Base-by-base conservation (phyloP, 305 asterid genomes). In the Fraxinus nigra region DNA sequence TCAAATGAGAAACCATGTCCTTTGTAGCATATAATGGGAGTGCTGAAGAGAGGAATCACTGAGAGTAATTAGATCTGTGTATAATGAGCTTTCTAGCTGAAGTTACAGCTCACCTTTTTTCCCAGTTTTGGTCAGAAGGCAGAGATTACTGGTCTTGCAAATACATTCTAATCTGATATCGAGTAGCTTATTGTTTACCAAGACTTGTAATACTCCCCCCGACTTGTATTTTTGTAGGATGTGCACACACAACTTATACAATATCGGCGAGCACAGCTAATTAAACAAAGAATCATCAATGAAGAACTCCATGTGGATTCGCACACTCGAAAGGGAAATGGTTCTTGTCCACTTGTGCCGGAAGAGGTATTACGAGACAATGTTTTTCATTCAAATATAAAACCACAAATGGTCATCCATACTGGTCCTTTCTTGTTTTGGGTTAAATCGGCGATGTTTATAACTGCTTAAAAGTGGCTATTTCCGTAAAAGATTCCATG, bases 321-420 rank as follows among this genome's bases (percentile, higher is more conserved):
- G 67, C 82, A 86, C 77, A 82, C 92, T 78, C 92, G 82, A 78
- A 95, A 93, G 84, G 85, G 86, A 87, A 95, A 93, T 85, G 99
- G 98, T 67, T 93, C 91, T 13, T 95, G 99, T 86, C 98, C 99
- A 10, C 92, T 95, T 86, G 89, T 93, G 95, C 99, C 99, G 11
- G 97, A 93, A 90, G 98, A 95, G 97, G 99, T 95, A 90, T 75
- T 35, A 48, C n/a, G 54, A 18, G 73, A 32, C 56, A 32, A 13
- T 83, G 65, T 63, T 24, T 65, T 33, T 76, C 63, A 48, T 75
- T 69, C 78, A 59, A 43, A 56, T 18, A 56, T 10, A 22, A 63
- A 24, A 24, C 72, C 34, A 63, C 16, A 63, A 10, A 9, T 22
- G 13, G 34, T 63, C n/a, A 1, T 1, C 72, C 5, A 9, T 9